These are phyloP conservation scores for Vicia sativa DNA, from an alignment of 306 rosid species.

Conservation along the genomic window DNA sequence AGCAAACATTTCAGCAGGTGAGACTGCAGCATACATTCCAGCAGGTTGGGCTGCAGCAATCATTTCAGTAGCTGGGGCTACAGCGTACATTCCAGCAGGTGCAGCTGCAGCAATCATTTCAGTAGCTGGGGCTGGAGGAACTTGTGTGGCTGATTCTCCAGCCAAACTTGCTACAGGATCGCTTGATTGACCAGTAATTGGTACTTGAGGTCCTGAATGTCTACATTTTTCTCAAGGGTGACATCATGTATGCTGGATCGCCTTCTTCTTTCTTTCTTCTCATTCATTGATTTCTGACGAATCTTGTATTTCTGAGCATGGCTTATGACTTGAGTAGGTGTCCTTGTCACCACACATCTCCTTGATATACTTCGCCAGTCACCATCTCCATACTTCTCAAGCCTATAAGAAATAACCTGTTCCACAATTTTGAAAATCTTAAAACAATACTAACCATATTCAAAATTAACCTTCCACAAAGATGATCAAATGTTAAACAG, in stretches of 20 bases:
- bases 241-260: constrained; percentile 92
- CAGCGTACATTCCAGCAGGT: no score
- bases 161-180: constrained; percentile 50
- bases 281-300: constrained; percentile 76
- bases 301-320: constrained; percentile 90
- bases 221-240: constrained; percentile 68
- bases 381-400: constrained; percentile 82
- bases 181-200: constrained; percentile 75
- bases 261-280: constrained; percentile 69
- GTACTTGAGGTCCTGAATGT: constrained; percentile 65
- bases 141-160: constrained; percentile 55
- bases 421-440: constrained; percentile 4
- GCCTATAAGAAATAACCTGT: constrained; percentile 85
- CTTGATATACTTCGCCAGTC: constrained; percentile 95
- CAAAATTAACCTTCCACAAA: neutral
- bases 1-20: no score
- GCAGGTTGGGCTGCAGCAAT: constrained; percentile 34
- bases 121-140: constrained; percentile 47
- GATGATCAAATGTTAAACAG: constrained; percentile 19
- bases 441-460: constrained; percentile 4
- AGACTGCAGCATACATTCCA: no score
- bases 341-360: constrained; percentile 80
- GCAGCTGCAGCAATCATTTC: no score
- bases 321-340: constrained; percentile 94
- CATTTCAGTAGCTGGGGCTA: no score